phyloP scores from a whole-genome alignment of 331 rosid genomes.

The Cydonia oblonga region DNA sequence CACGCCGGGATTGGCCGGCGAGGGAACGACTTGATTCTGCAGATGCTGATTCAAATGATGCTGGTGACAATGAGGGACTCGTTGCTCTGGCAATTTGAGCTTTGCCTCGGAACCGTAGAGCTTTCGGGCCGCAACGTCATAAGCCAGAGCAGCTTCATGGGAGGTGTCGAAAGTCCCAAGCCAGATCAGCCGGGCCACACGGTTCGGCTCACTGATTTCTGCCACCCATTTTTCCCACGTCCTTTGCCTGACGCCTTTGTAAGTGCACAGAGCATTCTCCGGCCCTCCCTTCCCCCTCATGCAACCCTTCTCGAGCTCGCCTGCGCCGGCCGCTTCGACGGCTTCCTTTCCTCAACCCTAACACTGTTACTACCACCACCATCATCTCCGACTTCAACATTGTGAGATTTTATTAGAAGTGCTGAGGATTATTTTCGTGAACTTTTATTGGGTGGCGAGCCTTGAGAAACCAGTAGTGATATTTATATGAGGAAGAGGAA shows the following conservation, averaged over 20 bases:
- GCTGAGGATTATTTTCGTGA: background rate
- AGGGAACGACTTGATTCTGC: background rate
- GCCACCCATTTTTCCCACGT: slow-evolving; percentile 99
- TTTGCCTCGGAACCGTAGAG: slow-evolving; percentile 77
- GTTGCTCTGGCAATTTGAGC: slow-evolving; percentile 51
- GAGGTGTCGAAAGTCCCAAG: slow-evolving; percentile 79
- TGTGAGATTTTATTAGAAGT: too few species aligned
- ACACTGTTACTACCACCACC: slow-evolving; percentile 19
- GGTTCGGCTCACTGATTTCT: slow-evolving; percentile 83
- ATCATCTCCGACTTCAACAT: slow-evolving; percentile 54
- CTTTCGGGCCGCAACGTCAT: slow-evolving; percentile 65
- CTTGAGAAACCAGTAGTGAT: background rate
- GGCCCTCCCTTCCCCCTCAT: slow-evolving; percentile 98
- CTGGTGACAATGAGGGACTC: background rate
- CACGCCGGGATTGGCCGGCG: background rate
- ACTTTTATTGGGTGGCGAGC: background rate
- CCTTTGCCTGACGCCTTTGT: slow-evolving; percentile 85
- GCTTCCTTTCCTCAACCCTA: slow-evolving; percentile 20
- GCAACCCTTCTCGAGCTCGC: slow-evolving; percentile 82
- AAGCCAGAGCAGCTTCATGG: slow-evolving; percentile 77
- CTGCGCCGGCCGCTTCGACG: slow-evolving; percentile 33
- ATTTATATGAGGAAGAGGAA: slow-evolving; percentile 22
- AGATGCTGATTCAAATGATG: background rate
- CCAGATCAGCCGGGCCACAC: slow-evolving; percentile 93
- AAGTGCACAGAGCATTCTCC: slow-evolving; percentile 68